phyloP scores from a whole-genome alignment of 140 eudicot genomes.

The Ambrosia hybrid region DNA sequence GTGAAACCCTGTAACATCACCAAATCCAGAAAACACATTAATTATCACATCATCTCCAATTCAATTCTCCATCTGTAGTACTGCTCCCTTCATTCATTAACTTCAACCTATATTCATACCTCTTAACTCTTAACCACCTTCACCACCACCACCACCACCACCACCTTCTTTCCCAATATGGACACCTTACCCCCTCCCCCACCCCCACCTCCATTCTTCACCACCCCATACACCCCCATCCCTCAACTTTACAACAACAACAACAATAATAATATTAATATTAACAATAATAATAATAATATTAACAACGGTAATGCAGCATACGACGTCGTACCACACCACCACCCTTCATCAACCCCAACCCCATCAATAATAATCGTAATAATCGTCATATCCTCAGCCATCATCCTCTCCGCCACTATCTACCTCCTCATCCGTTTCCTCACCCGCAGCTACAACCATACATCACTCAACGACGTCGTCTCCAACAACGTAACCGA shows the following conservation, averaged over 20 bases:
- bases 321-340: not conserved
- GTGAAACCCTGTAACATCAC: constrained; percentile 13
- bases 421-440: constrained; percentile 73
- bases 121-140: constrained; percentile 4
- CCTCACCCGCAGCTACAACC: constrained; percentile 55
- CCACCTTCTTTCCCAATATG: constrained; percentile 20
- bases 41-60: constrained; percentile 23
- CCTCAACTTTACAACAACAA: constrained; percentile 21
- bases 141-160: constrained; percentile 4
- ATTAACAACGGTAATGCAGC: too few species aligned
- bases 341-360: constrained; percentile 26
- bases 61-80: constrained; percentile 6
- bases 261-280: too few species aligned
- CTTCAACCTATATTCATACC: constrained; percentile 13
- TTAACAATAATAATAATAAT: too few species aligned
- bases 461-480: constrained; percentile 35
- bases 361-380: constrained; percentile 47
- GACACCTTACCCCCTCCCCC: not conserved
- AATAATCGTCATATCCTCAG: constrained; percentile 54
- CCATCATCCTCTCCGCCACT: constrained; percentile 62
- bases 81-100: constrained; percentile 20
- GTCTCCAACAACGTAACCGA: constrained; percentile 3
- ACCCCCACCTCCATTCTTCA: not conserved
- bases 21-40: constrained; percentile 25
- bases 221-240: constrained; percentile 18